Base-by-base conservation (phyloP, 2,329 filamentous ascomycete species). In the Claviceps capensis region DNA sequence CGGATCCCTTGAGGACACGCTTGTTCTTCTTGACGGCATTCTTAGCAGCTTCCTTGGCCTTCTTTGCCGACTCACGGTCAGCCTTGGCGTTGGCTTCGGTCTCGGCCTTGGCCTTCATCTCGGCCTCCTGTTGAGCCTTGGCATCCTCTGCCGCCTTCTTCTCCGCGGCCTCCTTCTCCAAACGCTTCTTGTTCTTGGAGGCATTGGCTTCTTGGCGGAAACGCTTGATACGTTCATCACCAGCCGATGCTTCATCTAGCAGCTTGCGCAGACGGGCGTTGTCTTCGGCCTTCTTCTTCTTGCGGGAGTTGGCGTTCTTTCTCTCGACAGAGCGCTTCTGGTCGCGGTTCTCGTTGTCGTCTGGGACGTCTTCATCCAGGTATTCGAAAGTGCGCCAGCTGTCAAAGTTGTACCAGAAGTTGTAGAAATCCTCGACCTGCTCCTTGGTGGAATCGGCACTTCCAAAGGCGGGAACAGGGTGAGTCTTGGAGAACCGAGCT, bases 21-120 rank as follows among this genome's bases (percentile, higher is more conserved):
- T 96, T 96, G 81, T 98, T 98, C 86, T 98, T 98, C 86, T 98
- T 98, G 63, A 93, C 86, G 14, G 93, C 93, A 65, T 89, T 96
- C 83, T 98, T 98, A 53, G 93, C 93, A 2, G 91, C 91, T 72
- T 98, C 93, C 77, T 97, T 98, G 55, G 86, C 85, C 80, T 98
- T 98, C 82, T 97, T 98, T 63, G 74, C 74, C 57, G 85, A 79
- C 60, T 91, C 89, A 60, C 86, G 86, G 53, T 88, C 83, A 5
- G 77, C 79, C 78, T 97, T 97, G 58, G 89, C 88, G 43, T 83
- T 78, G 60, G 86, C 87, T 68, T 95, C 93, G 16, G 88, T 87
- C 58, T 94, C 89, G 66, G 86, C 87, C 59, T 83, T 81, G 46
- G 82, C 79, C 69, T 82, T 78, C 62, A 85, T 88, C 58, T 89